Conservation (phyloP, 179 eudicot species). For the Gypsophila paniculata region DNA sequence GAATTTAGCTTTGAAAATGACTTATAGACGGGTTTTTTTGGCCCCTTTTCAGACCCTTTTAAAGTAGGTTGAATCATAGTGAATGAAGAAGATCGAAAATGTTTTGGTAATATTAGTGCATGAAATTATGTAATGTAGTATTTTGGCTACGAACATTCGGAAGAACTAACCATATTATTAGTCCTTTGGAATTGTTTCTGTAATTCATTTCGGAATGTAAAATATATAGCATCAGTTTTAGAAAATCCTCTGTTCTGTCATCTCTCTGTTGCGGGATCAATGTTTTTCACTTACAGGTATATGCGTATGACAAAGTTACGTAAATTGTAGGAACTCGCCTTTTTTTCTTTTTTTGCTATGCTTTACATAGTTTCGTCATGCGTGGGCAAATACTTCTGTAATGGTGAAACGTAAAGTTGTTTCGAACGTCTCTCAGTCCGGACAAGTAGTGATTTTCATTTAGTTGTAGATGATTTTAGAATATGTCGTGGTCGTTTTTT, state of each 20-base stretch:
- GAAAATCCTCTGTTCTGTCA: neutral
- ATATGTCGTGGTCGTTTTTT: too few relatives aligned
- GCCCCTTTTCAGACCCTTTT: slow-evolving; percentile 22
- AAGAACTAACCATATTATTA: slow-evolving; percentile 21
- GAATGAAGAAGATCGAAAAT: slow-evolving; percentile 3
- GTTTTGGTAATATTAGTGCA: slow-evolving; percentile 24
- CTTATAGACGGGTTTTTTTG: slow-evolving; percentile 23
- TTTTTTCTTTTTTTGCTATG: too few relatives aligned
- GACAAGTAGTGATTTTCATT: too few relatives aligned
- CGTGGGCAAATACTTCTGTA: too few relatives aligned
- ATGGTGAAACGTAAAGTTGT: too few relatives aligned
- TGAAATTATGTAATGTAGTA: slow-evolving; percentile 9
- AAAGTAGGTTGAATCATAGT: slow-evolving; percentile 20
- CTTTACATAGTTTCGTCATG: too few relatives aligned
- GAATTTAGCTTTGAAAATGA: slow-evolving; percentile 22
- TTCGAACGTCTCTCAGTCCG: too few relatives aligned
- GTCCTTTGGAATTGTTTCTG: slow-evolving; percentile 16
- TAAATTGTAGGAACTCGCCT: too few relatives aligned
- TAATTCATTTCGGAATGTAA: slow-evolving; percentile 16
- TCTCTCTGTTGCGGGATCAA: too few relatives aligned
- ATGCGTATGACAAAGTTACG: too few relatives aligned
- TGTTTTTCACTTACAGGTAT: too few relatives aligned
- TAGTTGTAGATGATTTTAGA: too few relatives aligned
- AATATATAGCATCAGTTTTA: slow-evolving; percentile 17
- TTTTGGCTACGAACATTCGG: slow-evolving; percentile 12